These are phyloP conservation scores for Capsicum chinense DNA, from an alignment of 257 asterid species.

Conservation along the genomic window DNA sequence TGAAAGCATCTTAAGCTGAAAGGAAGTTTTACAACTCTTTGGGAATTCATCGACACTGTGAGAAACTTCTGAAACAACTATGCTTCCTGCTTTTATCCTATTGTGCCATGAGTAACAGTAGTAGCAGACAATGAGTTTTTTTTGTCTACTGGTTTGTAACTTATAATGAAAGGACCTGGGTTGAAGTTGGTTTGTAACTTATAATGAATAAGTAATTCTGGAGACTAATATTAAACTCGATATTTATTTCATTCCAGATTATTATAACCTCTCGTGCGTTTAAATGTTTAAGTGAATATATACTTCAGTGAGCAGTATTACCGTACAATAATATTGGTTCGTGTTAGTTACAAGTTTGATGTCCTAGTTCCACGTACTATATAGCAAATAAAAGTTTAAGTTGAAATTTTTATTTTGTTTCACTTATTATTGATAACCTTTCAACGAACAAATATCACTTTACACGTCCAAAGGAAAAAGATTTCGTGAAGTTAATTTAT, in stretches of 20 bases:
- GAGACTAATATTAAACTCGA: not conserved
- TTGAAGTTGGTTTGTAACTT: slow-evolving; percentile 7
- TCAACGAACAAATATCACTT: not conserved
- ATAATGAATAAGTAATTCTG: not conserved
- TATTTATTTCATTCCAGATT: not conserved
- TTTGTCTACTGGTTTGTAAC: not conserved
- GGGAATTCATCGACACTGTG: not conserved
- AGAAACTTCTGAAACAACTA: slow-evolving; percentile 16
- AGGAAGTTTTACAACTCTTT: slow-evolving; percentile 29
- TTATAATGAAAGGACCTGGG: not conserved
- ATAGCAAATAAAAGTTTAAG: too few relatives aligned
- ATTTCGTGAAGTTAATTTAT: not conserved
- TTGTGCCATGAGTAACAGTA: not conserved
- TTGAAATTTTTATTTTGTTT: not conserved
- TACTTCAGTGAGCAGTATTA: not conserved
- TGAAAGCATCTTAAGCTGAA: slow-evolving; percentile 77
- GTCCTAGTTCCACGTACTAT: not conserved
- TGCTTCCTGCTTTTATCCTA: slow-evolving; percentile 12
- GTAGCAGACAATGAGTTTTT: not conserved
- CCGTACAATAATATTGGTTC: not conserved
- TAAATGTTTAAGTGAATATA: not conserved
- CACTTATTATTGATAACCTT: too few relatives aligned
- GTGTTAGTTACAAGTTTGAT: slow-evolving; percentile 4
- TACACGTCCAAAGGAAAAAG: not conserved
- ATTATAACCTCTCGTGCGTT: not conserved